phyloP scores from a whole-genome alignment of 202 grass and related monocot genomes.

The Dendrocalamus latiflorus region DNA sequence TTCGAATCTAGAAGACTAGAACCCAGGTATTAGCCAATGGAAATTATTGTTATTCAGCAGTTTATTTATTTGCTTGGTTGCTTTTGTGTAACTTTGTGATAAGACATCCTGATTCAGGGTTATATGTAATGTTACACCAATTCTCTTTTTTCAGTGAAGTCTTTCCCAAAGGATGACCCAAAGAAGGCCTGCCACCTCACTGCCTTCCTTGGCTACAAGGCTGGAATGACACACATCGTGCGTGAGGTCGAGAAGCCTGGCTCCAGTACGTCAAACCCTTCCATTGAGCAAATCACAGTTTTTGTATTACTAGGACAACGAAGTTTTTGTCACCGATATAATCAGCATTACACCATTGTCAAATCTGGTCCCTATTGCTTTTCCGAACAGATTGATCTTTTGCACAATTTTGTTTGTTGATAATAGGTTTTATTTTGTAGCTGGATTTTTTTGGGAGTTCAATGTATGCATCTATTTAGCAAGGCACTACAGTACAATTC shows the following conservation, averaged over 20 bases:
- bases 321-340: neutral
- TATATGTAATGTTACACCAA: neutral
- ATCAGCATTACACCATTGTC: neutral
- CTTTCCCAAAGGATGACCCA: slow-evolving; percentile 62
- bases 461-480: neutral
- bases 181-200: slow-evolving; percentile 56
- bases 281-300: neutral
- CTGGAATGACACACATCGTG: slow-evolving; percentile 92
- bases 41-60: neutral
- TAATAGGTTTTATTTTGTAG: neutral
- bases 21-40: neutral
- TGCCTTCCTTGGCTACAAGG: slow-evolving; percentile 83
- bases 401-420: neutral
- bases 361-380: neutral
- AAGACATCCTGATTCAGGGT: neutral
- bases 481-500: neutral
- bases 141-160: slow-evolving; percentile 62
- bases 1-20: too few species aligned
- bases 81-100: neutral
- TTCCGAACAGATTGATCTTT: neutral
- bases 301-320: neutral
- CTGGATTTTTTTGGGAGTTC: neutral
- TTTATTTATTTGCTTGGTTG: neutral
- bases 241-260: slow-evolving; percentile 89
- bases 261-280: slow-evolving; percentile 53